Evolutionary conservation across 2,329 filamentous ascomycete species (phyloP).

Genomic region (Epichloe bromicola): DNA sequence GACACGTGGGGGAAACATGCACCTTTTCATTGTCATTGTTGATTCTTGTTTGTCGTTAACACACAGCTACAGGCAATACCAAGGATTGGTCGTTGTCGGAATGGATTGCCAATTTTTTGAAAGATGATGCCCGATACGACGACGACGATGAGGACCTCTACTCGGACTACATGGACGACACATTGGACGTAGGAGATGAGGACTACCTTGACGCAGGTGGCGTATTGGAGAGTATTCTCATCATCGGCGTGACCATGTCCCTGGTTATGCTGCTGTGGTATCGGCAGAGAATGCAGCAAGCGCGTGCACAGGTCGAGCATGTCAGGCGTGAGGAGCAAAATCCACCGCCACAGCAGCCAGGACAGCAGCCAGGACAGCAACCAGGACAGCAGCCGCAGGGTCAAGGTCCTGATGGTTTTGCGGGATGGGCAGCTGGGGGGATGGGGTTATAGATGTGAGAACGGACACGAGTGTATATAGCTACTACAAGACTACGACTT

Average conservation of each 20-base stretch:
- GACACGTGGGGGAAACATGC: neutral
- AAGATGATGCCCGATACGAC: slow-evolving; percentile 55
- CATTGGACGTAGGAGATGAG: slow-evolving; percentile 39
- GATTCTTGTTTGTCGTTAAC: slow-evolving; percentile 14
- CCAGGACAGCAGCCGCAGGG: neutral
- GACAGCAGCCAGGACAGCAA: slow-evolving; percentile 4
- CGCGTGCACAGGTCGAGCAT: slow-evolving; percentile 26
- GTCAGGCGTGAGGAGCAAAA: slow-evolving; percentile 9
- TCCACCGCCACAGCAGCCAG: slow-evolving; percentile 3
- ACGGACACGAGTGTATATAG: slow-evolving; percentile 4
- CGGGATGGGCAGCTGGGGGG: slow-evolving; percentile 24
- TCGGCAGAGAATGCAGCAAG: slow-evolving; percentile 55
- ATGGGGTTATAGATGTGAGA: slow-evolving; percentile 17
- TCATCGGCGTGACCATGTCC: slow-evolving; percentile 62
- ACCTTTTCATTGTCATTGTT: neutral
- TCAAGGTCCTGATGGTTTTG: slow-evolving; percentile 15
- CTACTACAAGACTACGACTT: slow-evolving; percentile 1
- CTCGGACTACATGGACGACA: slow-evolving; percentile 38
- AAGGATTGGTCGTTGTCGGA: slow-evolving; percentile 70
- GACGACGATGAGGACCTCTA: slow-evolving; percentile 41
- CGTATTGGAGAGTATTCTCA: slow-evolving; percentile 71
- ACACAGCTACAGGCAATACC: slow-evolving; percentile 38
- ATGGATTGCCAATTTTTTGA: slow-evolving; percentile 78
- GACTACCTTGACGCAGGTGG: slow-evolving; percentile 63
- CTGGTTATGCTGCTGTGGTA: slow-evolving; percentile 74